Evolutionary conservation across 176 grass and related monocot species (phyloP), one percentile per base, ranked within the genome.

Genomic region (Juncus effusus): DNA sequence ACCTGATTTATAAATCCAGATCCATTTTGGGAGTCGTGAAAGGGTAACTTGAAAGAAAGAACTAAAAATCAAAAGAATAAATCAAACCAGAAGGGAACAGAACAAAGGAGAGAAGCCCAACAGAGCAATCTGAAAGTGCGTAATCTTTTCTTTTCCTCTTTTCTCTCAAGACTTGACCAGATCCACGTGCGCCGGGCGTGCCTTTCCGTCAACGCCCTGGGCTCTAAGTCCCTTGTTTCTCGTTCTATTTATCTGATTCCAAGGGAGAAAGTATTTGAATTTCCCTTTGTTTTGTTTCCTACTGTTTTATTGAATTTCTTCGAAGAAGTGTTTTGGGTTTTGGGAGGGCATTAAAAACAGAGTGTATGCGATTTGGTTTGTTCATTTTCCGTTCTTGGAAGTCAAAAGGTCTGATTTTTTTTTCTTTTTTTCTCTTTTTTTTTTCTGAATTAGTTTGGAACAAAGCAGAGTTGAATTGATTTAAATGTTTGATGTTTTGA

Each of bases 61-160:
- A 72, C 55, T 72, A 49, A 41, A 56, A 70, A 4, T 55, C 66
- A 40, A 45, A 55, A 56, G 51, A 35, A 53, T n/a, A 14, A 42
- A 54, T 55, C 66, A 56, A 40, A 70, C 38, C 51, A 11, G 3
- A 67, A 16, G 28, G 55, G 44, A 66, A 51, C 38, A 40, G n/a
- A 16, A 53, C 10, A 9, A 72, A 13, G 6, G 58, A 59, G 42
- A 16, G n/a, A 38, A 72, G 38, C 39, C 44, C 44, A 47, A 2
- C 44, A 47, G 6, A 47, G 68, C 68, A 72, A 72, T 60, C 69
- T 72, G 16, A 56, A 72, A 72, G 69, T 72, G 69, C 69, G 69
- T 72, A 42, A 42, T 56, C 58, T 72, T 40, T 67, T 7, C 53
- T 55, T 71, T 69, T 50, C 38, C 51, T 13, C 42, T 59, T 5